Conservation (phyloP, 164 flowering plant species). For the Litsea cubeba region DNA sequence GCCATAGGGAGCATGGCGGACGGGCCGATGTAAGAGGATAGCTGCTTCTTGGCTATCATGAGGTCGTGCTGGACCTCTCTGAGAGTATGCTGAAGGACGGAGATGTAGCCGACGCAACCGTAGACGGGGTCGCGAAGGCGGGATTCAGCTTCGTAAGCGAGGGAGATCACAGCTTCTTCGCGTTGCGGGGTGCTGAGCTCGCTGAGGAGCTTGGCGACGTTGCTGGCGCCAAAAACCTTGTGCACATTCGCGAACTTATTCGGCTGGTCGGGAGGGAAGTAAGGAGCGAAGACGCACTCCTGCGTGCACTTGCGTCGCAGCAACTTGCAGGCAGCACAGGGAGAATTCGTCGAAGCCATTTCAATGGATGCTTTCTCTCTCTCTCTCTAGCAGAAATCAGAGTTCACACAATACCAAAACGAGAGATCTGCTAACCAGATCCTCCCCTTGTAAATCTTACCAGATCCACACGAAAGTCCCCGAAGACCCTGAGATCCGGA, state of each 20-base stretch:
- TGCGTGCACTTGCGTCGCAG: constrained; percentile 26
- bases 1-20: constrained; percentile 16
- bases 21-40: constrained; percentile 17
- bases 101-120: constrained; percentile 29
- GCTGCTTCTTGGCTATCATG: constrained; percentile 16
- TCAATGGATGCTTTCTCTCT: too few species aligned
- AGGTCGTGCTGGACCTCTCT: constrained; percentile 19
- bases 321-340: constrained; percentile 33
- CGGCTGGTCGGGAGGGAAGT: constrained; percentile 30
- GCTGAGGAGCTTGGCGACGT: constrained; percentile 24
- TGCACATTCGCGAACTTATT: constrained; percentile 27
- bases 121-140: constrained; percentile 27
- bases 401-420: too few species aligned
- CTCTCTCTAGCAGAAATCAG: too few species aligned
- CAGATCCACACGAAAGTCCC: too few species aligned
- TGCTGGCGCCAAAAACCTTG: constrained; percentile 33
- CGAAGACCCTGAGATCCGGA: too few species aligned
- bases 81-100: constrained; percentile 12
- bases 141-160: constrained; percentile 25
- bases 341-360: constrained; percentile 24
- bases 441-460: too few species aligned
- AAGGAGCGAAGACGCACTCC: constrained; percentile 30
- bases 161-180: constrained; percentile 27
- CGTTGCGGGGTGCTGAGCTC: constrained; percentile 19
- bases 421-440: too few species aligned